Base-by-base conservation (phyloP, 2,329 filamentous ascomycete species). In the Bretziella fagacearum region DNA sequence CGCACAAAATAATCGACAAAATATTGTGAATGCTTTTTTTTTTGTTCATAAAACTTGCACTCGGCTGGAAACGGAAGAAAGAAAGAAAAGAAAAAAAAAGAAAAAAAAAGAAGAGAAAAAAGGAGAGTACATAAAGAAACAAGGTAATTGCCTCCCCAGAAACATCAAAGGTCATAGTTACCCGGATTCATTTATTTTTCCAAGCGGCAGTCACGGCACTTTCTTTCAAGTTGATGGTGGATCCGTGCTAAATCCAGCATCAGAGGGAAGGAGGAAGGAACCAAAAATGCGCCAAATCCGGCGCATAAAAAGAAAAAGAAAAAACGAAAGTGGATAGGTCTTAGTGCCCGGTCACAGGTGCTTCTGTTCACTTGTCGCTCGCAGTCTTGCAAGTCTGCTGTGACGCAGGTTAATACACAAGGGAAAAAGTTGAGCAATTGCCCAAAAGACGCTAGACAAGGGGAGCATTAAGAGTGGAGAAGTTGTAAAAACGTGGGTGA, bases 131-230 rank as follows among this genome's bases (percentile, higher is more conserved):
- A 45, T 45, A 22, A 18, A 45, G 30, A 25, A 33, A 39, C 35
- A 20, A 39, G 6, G 8, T 39, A 23, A 39, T 39, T 39, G 8
- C 35, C 35, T 18, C 7, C n/a, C n/a, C n/a, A n/a, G n/a, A 44
- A 3, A 18, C 42, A 44, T 32, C 27, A 15, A 33, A 37, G 35
- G 17, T 32, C 42, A 15, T 17, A 33, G 26, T 44, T 27, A 39
- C 35, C 35, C 35, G 35, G 18, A 39, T 22, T 39, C 35, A 8
- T 22, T 39, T 20, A 39, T 22, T 39, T 20, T n/a, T 39, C n/a
- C n/a, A 10, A 22, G 18, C 35, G 35, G 35, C 35, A 39, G 35
- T 18, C 35, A 39, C 35, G 35, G 35, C 35, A 39, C 35, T 45
- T n/a, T 45, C 20, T 3, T 22, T 45, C 13, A 11, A 33, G 10